These are phyloP conservation scores for Nothophytophthora sp. DNA, from an alignment of 352 stramenopile species.

Conservation along the genomic window DNA sequence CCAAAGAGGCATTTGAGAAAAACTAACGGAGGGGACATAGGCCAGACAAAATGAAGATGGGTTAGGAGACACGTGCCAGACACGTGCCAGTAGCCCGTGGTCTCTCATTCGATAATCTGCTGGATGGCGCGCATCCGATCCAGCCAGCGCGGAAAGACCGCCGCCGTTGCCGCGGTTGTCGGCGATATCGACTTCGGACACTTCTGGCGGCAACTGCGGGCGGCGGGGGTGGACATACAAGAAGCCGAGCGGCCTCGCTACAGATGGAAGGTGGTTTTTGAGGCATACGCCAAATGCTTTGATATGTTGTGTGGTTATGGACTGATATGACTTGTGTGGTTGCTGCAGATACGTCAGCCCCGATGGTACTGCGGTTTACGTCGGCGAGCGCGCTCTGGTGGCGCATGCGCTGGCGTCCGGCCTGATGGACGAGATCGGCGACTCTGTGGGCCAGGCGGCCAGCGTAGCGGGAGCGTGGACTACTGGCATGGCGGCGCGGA, in stretches of 20 bases:
- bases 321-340: no score
- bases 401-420: not conserved
- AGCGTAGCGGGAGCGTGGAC: no score
- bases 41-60: not conserved
- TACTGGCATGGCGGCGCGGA: not conserved
- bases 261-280: not conserved
- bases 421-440: not conserved
- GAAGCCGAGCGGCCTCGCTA: not conserved
- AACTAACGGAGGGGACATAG: not conserved
- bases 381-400: conserved; percentile 11
- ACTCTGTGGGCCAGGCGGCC: not conserved
- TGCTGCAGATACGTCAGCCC: conserved; percentile 9
- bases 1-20: conserved; percentile 4
- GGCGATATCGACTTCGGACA: conserved; percentile 15
- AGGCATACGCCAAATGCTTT: not conserved
- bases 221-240: conserved; percentile 12
- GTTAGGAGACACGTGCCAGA: not conserved
- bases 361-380: not conserved
- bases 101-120: conserved; percentile 16
- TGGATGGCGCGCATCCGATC: conserved; percentile 13
- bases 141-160: conserved; percentile 1
- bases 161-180: not conserved
- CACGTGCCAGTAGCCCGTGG: not conserved
- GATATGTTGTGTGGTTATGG: no score
- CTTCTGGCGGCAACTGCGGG: conserved; percentile 11